A percentile compares a stretch with the other conserved stretches of the same genome.
Conservation (phyloP, 352 stramenopile species). For the Nothophytophthora sp. region DNA sequence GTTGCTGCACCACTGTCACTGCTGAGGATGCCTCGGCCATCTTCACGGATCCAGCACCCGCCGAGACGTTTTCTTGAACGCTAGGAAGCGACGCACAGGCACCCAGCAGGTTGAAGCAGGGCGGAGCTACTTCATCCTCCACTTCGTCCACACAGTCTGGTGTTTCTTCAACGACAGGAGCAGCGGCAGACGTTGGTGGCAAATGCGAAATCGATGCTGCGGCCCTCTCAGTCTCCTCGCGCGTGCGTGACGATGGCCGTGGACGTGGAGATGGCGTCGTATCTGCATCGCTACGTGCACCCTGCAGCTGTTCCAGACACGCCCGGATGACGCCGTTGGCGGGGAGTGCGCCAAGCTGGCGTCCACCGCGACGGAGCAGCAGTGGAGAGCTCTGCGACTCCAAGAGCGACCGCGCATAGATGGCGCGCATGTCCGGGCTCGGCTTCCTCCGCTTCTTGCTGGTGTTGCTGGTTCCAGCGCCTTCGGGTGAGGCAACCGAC, state of each 20-base stretch:
- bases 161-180: too few relatives aligned
- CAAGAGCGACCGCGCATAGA: conserved; percentile 72
- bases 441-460: conserved; percentile 33
- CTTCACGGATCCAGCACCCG: neutral
- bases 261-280: conserved; percentile 10
- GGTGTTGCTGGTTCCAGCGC: conserved; percentile 6
- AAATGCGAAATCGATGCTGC: too few relatives aligned
- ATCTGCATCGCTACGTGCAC: conserved; percentile 5
- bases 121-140: conserved; percentile 6
- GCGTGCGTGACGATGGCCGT: conserved; percentile 7
- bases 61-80: conserved; percentile 4
- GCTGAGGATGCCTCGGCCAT: too few relatives aligned
- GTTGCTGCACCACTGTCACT: too few relatives aligned
- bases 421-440: conserved; percentile 67
- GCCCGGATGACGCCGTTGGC: conserved; percentile 61
- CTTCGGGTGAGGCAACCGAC: conserved; percentile 30
- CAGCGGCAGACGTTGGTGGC: too few relatives aligned
- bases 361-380: conserved; percentile 33
- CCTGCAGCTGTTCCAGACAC: conserved; percentile 55
- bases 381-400: conserved; percentile 51
- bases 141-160: conserved; percentile 1
- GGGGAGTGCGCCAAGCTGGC: conserved; percentile 41
- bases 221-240: neutral
- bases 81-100: conserved; percentile 2
- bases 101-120: conserved; percentile 24